phyloP scores from a whole-genome alignment of 306 rosid genomes.

The Inga leiocalycina region DNA sequence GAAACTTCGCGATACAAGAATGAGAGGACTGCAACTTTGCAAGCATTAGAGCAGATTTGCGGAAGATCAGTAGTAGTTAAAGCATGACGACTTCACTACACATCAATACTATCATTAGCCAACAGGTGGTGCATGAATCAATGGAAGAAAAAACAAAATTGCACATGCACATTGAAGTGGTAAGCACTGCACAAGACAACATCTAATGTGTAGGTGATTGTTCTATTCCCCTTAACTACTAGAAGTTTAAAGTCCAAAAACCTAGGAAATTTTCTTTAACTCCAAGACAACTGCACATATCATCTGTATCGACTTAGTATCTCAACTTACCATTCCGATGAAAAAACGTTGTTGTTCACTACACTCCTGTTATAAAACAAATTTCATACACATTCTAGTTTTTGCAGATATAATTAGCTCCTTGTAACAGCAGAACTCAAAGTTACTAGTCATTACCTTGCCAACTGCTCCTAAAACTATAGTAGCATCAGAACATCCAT shows the following conservation, averaged over 20 bases:
- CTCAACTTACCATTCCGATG: slow-evolving; percentile 22
- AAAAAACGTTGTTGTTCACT: slow-evolving; percentile 3
- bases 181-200: slow-evolving; percentile 6
- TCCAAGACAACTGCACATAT: slow-evolving; percentile 19
- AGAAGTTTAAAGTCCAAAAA: slow-evolving; percentile 13
- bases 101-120: not conserved
- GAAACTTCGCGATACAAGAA: not conserved
- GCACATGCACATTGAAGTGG: slow-evolving; percentile 8
- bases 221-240: not conserved
- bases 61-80: not conserved
- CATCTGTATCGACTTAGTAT: slow-evolving; percentile 17
- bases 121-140: not conserved
- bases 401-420: slow-evolving; percentile 15
- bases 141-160: not conserved
- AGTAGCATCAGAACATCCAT: slow-evolving; percentile 98
- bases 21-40: not conserved
- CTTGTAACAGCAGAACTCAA: slow-evolving; percentile 22
- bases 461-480: slow-evolving; percentile 97
- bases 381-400: slow-evolving; percentile 20
- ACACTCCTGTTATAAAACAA: slow-evolving; percentile 20
- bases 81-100: not conserved
- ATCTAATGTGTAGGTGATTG: slow-evolving; percentile 6
- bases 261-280: slow-evolving; percentile 4
- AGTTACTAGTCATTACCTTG: slow-evolving; percentile 63
- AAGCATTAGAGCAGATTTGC: not conserved